Evolutionary conservation across 306 rosid genomes (phyloP), one percentile per base, ranked within the genome.

Genomic region (Cucumis sativus): DNA sequence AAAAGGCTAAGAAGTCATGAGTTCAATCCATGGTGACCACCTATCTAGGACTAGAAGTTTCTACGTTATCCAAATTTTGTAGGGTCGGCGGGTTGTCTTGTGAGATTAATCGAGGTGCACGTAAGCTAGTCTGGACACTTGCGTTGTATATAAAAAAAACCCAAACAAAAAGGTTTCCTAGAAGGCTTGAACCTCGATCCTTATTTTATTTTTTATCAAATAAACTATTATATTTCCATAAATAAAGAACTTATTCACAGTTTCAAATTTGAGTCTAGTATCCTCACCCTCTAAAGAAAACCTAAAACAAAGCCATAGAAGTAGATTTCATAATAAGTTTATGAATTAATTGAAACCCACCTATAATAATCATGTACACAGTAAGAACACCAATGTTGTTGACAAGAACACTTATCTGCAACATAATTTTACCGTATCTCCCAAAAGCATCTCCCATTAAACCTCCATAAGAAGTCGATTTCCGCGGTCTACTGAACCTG

Each of bases 341-440:
- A 17, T 35, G 21, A 68, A 28, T 12, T 68, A n/a, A 17, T 40
- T 21, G 25, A 75, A 40, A 64, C 25, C 28, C 62, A 86, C 89
- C 89, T 23, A 83, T 81, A 63, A 86, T 83, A 55, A 86, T 83
- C 89, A 86, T 81, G 75, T 81, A 86, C 17, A 86, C 80, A 6
- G 84, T 77, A 39, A 86, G 80, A 17, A 58, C 78, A 13, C 89
- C 89, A 45, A 79, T 66, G 80, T 81, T 86, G 76, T 83, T 81
- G 72, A 86, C 55, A 28, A 83, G 55, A 65, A 83, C 81, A 41
- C 80, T 35, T 64, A 77, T 69, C 78, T 86, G 87, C 45, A 83
- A 60, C 43, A 62, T 10, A 13, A 77, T 25, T 57, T 79, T 86
- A 56, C 87, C 89, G 17, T 33, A 20, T 51, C 6, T 73, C 43